These are phyloP conservation scores for Trametes hirsuta DNA, from an alignment of 1,284 basidiomycete species.

Conservation along the genomic window DNA sequence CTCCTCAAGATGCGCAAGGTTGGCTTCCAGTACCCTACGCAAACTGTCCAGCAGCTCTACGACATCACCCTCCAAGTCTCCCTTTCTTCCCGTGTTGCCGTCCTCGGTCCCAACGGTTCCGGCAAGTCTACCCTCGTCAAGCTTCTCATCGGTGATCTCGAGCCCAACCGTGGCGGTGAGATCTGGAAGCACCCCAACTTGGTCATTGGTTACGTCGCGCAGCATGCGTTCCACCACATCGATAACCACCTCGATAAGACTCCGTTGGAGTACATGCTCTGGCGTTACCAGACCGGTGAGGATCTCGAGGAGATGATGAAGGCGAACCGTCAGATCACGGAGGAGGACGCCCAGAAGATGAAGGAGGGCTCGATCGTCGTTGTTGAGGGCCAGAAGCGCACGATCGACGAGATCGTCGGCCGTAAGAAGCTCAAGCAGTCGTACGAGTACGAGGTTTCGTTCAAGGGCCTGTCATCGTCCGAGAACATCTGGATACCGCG, in stretches of 20 bases:
- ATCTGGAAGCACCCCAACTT: constrained; percentile 99
- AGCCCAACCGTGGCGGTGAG: constrained; percentile 95
- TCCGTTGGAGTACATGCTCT: constrained; percentile 97
- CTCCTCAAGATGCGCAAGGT: constrained; percentile 98
- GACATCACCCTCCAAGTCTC: constrained; percentile 97
- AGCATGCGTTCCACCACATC: constrained; percentile 99
- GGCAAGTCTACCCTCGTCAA: constrained; percentile 99
- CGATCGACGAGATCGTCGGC: constrained; percentile 89
- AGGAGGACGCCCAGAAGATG: constrained; percentile 95
- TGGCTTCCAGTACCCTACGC: constrained; percentile 94
- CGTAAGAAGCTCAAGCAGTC: constrained; percentile 99
- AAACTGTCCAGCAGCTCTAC: constrained; percentile 87
- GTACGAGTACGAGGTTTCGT: constrained; percentile 96
- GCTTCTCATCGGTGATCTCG: constrained; percentile 96
- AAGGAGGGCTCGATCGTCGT: constrained; percentile 89
- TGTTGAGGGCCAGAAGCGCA: constrained; percentile 92
- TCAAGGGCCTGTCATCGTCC: constrained; percentile 90
- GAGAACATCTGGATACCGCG: constrained; percentile 97
- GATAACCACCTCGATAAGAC: constrained; percentile 98
- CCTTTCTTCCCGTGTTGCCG: constrained; percentile 94
- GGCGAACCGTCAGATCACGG: constrained; percentile 85
- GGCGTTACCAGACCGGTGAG: constrained; percentile 99
- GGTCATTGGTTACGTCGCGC: constrained; percentile 98
- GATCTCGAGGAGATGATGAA: constrained; percentile 97
- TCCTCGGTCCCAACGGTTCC: constrained; percentile 97